Evolutionary conservation across 2,329 filamentous ascomycete genomes (phyloP), one percentile per base, ranked within the genome.

Genomic region (Nemania abortiva): DNA sequence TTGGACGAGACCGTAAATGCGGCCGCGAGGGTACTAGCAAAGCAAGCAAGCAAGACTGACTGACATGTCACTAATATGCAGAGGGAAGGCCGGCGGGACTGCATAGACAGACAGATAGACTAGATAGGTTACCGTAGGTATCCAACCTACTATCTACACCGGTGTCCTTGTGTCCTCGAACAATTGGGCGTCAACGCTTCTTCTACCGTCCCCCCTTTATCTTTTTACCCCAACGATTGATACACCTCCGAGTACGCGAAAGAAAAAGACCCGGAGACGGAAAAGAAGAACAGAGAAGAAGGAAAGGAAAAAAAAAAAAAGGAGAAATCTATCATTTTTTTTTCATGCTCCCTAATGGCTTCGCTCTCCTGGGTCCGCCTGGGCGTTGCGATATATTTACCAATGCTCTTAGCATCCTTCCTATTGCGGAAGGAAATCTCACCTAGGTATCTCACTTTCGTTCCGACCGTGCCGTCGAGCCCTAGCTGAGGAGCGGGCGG

Each of bases 181-280:
- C 45, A 39, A 50, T 69, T 66, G 58, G 66, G 66, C 63, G 49
- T 58, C 66, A 66, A 66, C 37, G 54, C 18, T 53, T 53, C 37
- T 29, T 31, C 20, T 20, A 52, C 27, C 50, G 6, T n/a, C 20
- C 24, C 50, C 50, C 24, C 27, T 9, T 24, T 34, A 18, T 24
- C 6, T 47, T 24, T 45, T 18, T 34, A 63, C 27, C 65, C 52
- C 24, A 24, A 45, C 24, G 18, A 56, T 13, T 55, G 50, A 15
- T 20, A 63, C 66, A 24, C 24, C 45, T 39, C 34, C 31, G 11
- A 20, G n/a, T 22, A 11, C 34, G 54, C 11, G 54, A 53, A 55
- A n/a, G 27, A 29, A 29, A 54, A 29, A 50, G 20, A 11, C 13
- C 6, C 20, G 47, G 47, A 50, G n/a, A n/a, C 15, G 15, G 42